Evolutionary conservation across 768 basidiomycete genomes (phyloP).

Genomic region (Pleurotus tuoliensis): DNA sequence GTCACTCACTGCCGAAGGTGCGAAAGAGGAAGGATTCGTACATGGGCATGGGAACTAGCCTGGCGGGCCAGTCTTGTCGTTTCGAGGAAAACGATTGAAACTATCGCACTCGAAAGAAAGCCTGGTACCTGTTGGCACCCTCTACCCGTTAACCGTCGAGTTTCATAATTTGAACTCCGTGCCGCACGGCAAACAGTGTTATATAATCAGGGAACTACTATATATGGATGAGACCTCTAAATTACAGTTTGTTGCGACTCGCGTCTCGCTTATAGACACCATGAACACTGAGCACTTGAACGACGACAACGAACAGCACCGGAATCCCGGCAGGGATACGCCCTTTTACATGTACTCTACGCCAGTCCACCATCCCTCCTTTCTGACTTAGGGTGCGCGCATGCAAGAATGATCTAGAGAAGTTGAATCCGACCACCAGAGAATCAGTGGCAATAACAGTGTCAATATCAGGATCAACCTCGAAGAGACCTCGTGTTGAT

Average conservation of each 20-base stretch:
- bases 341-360: no score
- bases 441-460: neutral
- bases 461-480: neutral
- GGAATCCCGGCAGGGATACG: no score
- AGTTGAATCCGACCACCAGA: neutral
- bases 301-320: no score
- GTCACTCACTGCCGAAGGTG: no score
- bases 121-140: neutral
- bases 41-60: no score
- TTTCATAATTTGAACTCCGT: neutral
- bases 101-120: neutral
- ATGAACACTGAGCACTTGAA: no score
- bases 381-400: neutral
- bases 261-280: no score
- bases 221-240: no score
- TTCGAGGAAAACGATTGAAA: neutral
- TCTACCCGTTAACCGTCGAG: neutral
- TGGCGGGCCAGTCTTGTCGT: conserved; percentile 1
- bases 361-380: no score
- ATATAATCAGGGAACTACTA: neutral
- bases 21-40: no score
- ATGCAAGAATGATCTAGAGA: neutral
- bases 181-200: neutral
- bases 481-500: neutral
- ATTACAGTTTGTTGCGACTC: no score